Evolutionary conservation across 495 filamentous ascomycete genomes (phyloP), one percentile per base, ranked within the genome.

Genomic region (Hypoxylon intermedium): DNA sequence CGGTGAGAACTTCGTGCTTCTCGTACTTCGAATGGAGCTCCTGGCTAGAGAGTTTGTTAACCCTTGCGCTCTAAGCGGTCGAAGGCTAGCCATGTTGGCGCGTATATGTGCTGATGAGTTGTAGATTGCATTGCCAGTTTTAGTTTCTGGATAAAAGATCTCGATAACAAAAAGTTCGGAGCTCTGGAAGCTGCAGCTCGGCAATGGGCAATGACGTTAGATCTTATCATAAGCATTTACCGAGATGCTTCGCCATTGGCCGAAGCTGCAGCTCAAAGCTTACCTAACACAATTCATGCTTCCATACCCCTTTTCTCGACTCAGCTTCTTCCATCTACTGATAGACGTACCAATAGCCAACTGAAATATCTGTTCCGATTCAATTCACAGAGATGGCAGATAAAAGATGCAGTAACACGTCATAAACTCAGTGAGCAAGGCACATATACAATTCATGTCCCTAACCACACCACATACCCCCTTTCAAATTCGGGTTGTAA

Each of bases 151-250:
- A 38, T 38, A 38, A 57, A 42, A 48, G 46, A 34, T 53, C 40
- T 1, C 41, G 52, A 51, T 57, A 52, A 47, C 34, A 31, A 38
- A 28, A 50, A 61, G 5, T 47, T 60, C 56, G 62, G 62, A 53
- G 56, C 56, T 60, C 56, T 60, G 62, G 56, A 65, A 60, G 62
- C 51, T 65, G 33, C 18, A 48, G 40, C 51, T 53, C 62, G 62
- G 62, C 42, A 60, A 65, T 65, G 62, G 62, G 62, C 42, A 60
- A 65, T 65, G 62, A 65, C 62, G 62, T 65, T 60, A 58, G 26
- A 40, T 21, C 47, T 1, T 54, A 45, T 53, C 48, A 58, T 37
- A 45, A 48, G 15, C 21, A 54, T 54, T n/a, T 65, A 21, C 62
- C 62, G 62, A 65, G 13, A 9, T 24, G 12, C 9, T n/a, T 5